Conservation (phyloP, 768 basidiomycete genomes). For the Russula griseocarnosa region DNA sequence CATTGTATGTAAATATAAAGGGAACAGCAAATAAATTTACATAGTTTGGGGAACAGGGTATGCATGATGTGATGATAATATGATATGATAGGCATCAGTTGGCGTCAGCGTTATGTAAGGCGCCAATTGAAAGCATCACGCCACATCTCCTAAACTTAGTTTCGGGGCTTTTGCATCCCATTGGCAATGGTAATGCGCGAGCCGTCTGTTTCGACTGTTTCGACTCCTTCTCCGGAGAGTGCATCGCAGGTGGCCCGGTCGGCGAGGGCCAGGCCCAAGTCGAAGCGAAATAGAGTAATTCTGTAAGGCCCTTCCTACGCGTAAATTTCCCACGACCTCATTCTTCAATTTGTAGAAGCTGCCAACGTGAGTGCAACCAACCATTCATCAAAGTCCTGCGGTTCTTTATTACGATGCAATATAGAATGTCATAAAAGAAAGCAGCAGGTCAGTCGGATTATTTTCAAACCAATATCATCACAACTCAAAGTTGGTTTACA, state of each 20-base stretch:
- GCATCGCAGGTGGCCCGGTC: background rate
- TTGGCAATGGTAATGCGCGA: constrained; percentile 19
- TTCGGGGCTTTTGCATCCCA: background rate
- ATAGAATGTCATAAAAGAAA: constrained; percentile 31
- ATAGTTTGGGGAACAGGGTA: background rate
- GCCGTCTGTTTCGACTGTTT: background rate
- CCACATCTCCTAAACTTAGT: background rate
- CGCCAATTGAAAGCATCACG: background rate
- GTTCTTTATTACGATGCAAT: background rate
- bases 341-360: constrained; percentile 21
- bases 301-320: constrained; percentile 23
- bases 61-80: background rate
- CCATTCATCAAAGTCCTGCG: background rate
- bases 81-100: background rate
- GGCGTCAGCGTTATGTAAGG: background rate
- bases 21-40: background rate
- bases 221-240: constrained; percentile 21
- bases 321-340: background rate
- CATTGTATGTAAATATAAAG: background rate
- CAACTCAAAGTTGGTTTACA: background rate
- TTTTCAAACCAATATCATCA: background rate
- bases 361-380: constrained; percentile 24
- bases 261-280: constrained; percentile 16
- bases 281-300: constrained; percentile 30
- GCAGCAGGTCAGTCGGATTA: constrained; percentile 27